These are phyloP conservation scores for Acanthamoeba divionensis DNA, from an alignment of 208 protist genomes.

Conservation along the genomic window DNA sequence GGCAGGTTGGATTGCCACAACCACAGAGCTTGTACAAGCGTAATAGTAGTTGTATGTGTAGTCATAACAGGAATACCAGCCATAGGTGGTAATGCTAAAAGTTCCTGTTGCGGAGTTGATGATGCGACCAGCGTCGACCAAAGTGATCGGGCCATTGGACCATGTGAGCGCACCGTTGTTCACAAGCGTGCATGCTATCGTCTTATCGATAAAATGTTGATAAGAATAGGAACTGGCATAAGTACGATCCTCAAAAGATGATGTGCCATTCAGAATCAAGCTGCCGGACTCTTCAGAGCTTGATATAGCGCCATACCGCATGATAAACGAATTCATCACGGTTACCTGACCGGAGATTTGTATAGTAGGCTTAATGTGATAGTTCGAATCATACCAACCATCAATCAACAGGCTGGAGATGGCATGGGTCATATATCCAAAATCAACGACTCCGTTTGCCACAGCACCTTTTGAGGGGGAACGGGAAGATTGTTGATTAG, in stretches of 20 bases:
- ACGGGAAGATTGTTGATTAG: neutral
- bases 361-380: neutral
- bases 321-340: neutral
- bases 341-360: neutral
- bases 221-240: neutral
- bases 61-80: neutral
- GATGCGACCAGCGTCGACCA: neutral
- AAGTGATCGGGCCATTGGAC: neutral
- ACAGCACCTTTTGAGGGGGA: neutral
- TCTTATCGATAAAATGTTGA: neutral
- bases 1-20: neutral
- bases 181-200: neutral
- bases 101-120: conserved; percentile 21
- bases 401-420: neutral
- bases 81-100: neutral
- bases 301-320: neutral
- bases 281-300: neutral
- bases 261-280: conserved; percentile 35
- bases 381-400: neutral
- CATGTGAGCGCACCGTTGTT: conserved; percentile 24
- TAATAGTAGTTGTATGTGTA: neutral
- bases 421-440: neutral
- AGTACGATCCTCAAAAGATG: neutral
- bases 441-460: neutral
- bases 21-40: neutral